A percentile compares a stretch with the other conserved stretches of the same genome.
Conservation (phyloP, 2,329 filamentous ascomycete species). For the Ambrosiella cleistominuta region DNA sequence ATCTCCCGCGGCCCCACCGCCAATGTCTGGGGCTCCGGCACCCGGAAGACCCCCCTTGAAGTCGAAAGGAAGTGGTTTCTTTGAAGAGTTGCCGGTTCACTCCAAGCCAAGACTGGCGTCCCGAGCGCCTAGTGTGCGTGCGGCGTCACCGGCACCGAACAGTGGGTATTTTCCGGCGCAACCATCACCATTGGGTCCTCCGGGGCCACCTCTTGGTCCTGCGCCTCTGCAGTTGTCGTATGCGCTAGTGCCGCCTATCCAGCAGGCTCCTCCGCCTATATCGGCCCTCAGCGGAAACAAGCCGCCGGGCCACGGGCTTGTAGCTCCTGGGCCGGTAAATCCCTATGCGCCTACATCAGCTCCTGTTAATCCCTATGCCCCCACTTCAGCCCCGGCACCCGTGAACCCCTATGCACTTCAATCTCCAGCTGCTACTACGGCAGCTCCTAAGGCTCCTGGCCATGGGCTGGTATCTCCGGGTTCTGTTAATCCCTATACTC, state of each 20-base stretch:
- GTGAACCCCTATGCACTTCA: conserved; percentile 13
- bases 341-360: conserved; percentile 28
- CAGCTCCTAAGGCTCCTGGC: conserved; percentile 6
- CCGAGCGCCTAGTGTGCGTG: conserved; percentile 28
- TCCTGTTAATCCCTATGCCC: conserved; percentile 14
- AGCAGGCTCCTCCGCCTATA: not conserved
- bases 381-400: conserved; percentile 19
- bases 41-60: conserved; percentile 20
- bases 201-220: conserved; percentile 7
- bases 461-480: conserved; percentile 33
- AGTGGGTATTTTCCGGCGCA: conserved; percentile 5
- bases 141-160: conserved; percentile 23
- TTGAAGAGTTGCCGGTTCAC: conserved; percentile 55
- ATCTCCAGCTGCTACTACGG: conserved; percentile 12
- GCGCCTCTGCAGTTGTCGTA: conserved; percentile 4
- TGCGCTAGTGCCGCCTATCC: not conserved
- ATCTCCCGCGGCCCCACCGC: conserved; percentile 1
- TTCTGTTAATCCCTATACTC: conserved; percentile 25
- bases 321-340: conserved; percentile 33
- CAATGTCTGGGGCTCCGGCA: conserved; percentile 17
- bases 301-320: conserved; percentile 21
- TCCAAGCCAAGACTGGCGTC: conserved; percentile 44
- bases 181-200: conserved; percentile 17
- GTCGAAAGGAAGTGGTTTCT: conserved; percentile 42
- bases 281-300: not conserved